Conservation (phyloP, 352 stramenopile genomes). For the Pythium pyrilobum region DNA sequence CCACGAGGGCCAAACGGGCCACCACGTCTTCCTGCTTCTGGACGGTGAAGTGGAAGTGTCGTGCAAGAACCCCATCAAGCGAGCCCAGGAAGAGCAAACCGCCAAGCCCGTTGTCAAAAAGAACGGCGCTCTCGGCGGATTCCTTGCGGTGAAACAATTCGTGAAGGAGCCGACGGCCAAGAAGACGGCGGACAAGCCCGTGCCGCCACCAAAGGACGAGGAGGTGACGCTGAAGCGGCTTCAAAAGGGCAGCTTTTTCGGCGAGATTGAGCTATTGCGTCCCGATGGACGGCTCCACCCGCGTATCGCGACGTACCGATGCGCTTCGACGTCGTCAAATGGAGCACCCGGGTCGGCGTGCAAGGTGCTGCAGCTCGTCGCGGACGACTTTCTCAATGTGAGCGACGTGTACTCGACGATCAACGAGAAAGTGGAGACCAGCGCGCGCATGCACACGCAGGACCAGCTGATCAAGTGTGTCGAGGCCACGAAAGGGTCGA, state of each 20-base stretch:
- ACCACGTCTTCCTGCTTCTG: constrained; percentile 74
- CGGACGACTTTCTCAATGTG: constrained; percentile 73
- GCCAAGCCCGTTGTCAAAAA: constrained; percentile 9
- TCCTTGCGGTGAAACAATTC: constrained; percentile 18
- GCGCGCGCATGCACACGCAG: constrained; percentile 52
- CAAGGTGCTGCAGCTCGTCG: constrained; percentile 76
- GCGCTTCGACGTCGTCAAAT: constrained; percentile 11
- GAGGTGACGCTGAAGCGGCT: constrained; percentile 60
- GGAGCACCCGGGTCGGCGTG: constrained; percentile 28
- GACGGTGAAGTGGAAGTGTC: constrained; percentile 76
- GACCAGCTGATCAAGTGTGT: constrained; percentile 76
- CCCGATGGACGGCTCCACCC: constrained; percentile 64
- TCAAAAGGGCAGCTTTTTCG: constrained; percentile 73
- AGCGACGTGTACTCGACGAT: constrained; percentile 72
- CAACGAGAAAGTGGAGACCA: constrained; percentile 57
- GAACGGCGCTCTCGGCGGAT: constrained; percentile 14
- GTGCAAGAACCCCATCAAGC: constrained; percentile 70
- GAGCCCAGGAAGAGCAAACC: constrained; percentile 17
- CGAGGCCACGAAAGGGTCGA: constrained; percentile 60
- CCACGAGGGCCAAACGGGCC: constrained; percentile 60
- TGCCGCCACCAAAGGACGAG: constrained; percentile 3
- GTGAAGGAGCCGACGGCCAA: constrained; percentile 3
- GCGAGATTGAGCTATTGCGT: constrained; percentile 70
- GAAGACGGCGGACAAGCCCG: background rate
- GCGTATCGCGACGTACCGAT: constrained; percentile 68